phyloP scores from a whole-genome alignment of 1,284 basidiomycete species.

The Phlebopus sp. region DNA sequence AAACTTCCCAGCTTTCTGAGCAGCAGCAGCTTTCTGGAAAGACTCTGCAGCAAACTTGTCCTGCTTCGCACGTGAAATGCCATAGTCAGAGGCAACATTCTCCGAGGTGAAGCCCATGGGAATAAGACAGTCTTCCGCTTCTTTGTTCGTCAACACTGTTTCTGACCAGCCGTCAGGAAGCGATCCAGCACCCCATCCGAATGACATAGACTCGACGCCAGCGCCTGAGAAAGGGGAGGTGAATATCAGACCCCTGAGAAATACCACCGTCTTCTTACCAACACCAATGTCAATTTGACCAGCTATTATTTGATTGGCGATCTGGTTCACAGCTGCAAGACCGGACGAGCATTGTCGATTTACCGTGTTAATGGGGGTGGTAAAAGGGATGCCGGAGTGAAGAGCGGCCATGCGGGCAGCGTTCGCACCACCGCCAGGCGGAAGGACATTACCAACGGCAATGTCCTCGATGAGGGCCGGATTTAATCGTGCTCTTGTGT shows the following conservation, averaged over 20 bases:
- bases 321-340: slow-evolving; percentile 84
- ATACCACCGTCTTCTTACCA: slow-evolving; percentile 45
- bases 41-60: slow-evolving; percentile 87
- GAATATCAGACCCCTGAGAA: not conserved
- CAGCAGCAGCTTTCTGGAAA: slow-evolving; percentile 83
- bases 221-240: slow-evolving; percentile 53
- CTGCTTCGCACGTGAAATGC: slow-evolving; percentile 72
- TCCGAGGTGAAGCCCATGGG: slow-evolving; percentile 98
- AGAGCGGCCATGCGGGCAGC: slow-evolving; percentile 95
- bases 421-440: slow-evolving; percentile 85
- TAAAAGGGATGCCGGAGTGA: slow-evolving; percentile 87
- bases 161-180: slow-evolving; percentile 79
- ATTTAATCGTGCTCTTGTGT: slow-evolving; percentile 67
- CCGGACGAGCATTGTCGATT: slow-evolving; percentile 97
- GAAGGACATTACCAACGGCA: slow-evolving; percentile 91
- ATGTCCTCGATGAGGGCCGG: slow-evolving; percentile 86
- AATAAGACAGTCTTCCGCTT: slow-evolving; percentile 89
- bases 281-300: slow-evolving; percentile 94
- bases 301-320: slow-evolving; percentile 83
- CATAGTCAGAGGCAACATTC: slow-evolving; percentile 85
- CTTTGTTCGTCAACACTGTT: slow-evolving; percentile 71
- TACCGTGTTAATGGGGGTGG: slow-evolving; percentile 80
- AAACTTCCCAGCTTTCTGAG: slow-evolving; percentile 91
- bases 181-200: slow-evolving; percentile 73
- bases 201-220: slow-evolving; percentile 96